Base-by-base conservation (phyloP, 441 rosid genomes). In the Brassica hybrid region DNA sequence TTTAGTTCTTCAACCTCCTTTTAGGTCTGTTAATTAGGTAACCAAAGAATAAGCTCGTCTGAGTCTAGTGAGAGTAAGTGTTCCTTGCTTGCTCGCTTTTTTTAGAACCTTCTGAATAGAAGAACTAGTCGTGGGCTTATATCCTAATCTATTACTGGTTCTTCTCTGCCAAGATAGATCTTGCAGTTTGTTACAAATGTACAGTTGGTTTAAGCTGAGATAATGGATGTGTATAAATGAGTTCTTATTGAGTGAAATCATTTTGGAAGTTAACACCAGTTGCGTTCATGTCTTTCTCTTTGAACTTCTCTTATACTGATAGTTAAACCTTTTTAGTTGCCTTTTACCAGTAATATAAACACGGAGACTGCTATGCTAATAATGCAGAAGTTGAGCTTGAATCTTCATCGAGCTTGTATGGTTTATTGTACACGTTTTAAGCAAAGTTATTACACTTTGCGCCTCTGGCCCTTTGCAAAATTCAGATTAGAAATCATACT, bases 21-120 rank as follows among this genome's bases (percentile, higher is more conserved):
- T 75, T 69, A 82, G 83, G 76, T 81, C 75, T n/a, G 61, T 79
- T 83, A 77, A 82, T 58, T 79, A 76, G 78, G 83, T 88, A 83
- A 85, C 85, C 79, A 77, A 73, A 81, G 74, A 88, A 87, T 88
- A 88, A 88, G 79, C 76, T 84, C 64, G 72, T 67, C 66, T 50
- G 64, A 69, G 67, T 56, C 59, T 74, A 74, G 72, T 64, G 65
- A 73, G 66, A 79, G 76, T 75, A 79, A 69, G 76, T 69, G 32
- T 57, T 61, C 75, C 75, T 74, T 74, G 72, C 71, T 79, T 79
- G 67, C 79, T 79, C 77, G 59, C 36, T n/a, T 63, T 54, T 66
- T 62, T 63, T 62, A 74, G 65, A 67, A 58, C 50, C 67, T 59
- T 78, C 62, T 48, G 64, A 71, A 74, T 73, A 78, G 82, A 74